These are phyloP conservation scores for Ceratocystis diversiconidia DNA, from an alignment of 2,329 filamentous ascomycete species.

Conservation along the genomic window DNA sequence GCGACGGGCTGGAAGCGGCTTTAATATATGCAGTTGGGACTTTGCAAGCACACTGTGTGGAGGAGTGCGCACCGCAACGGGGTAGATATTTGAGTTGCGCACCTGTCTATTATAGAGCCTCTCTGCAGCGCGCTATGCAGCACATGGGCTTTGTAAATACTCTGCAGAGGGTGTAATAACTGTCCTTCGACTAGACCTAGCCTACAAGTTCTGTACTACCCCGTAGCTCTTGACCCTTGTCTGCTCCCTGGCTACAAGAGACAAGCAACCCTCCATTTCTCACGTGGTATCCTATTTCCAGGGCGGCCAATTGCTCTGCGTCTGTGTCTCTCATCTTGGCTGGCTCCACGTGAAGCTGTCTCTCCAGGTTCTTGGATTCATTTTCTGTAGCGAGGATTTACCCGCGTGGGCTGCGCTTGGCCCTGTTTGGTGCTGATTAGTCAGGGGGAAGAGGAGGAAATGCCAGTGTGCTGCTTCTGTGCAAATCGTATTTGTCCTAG, in stretches of 20 bases:
- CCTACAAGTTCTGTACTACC: too few relatives aligned
- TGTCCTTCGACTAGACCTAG: too few relatives aligned
- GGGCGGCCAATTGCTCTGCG: too few relatives aligned
- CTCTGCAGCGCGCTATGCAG: too few relatives aligned
- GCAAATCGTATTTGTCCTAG: too few relatives aligned
- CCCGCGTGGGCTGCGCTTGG: background rate
- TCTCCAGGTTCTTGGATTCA: conserved; percentile 17
- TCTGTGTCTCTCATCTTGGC: background rate
- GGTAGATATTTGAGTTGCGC: too few relatives aligned
- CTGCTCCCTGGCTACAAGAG: background rate
- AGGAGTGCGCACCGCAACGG: background rate
- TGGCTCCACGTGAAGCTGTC: conserved; percentile 3
- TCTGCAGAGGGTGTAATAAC: too few relatives aligned
- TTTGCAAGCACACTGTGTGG: background rate
- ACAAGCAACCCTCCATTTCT: background rate
- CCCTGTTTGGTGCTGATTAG: background rate
- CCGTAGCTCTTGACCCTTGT: too few relatives aligned
- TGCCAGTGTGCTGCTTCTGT: too few relatives aligned
- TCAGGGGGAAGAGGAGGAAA: background rate
- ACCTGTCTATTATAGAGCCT: too few relatives aligned
- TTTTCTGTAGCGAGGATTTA: conserved; percentile 15
- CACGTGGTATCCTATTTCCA: background rate
- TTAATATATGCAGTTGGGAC: background rate
- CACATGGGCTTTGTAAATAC: too few relatives aligned
- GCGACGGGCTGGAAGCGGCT: background rate